These are phyloP conservation scores for Paecilomyces sp. DNA, from an alignment of 2,329 filamentous ascomycete genomes.

Conservation along the genomic window DNA sequence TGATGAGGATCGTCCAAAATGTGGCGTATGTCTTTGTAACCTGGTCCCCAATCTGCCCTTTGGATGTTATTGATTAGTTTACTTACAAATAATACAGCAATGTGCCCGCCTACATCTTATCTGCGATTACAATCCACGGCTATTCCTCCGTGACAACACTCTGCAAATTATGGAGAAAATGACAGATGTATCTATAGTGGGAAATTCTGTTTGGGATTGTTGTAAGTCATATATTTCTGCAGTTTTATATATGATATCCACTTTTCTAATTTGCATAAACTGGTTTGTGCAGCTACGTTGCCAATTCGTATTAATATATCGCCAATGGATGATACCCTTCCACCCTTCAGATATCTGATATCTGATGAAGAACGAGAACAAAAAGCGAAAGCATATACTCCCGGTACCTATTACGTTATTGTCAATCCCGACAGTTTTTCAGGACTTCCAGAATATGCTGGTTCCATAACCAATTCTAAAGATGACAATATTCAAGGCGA, in stretches of 20 bases:
- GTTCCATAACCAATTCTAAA: conserved; percentile 18
- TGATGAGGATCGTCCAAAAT: conserved; percentile 48
- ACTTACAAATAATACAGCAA: conserved; percentile 29
- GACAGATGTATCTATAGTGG: conserved; percentile 44
- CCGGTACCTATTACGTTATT: conserved; percentile 52
- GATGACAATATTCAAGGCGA: conserved; percentile 21
- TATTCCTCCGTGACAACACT: conserved; percentile 51
- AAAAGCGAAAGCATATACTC: conserved; percentile 45
- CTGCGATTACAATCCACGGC: conserved; percentile 52
- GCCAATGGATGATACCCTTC: conserved; percentile 38
- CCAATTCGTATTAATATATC: conserved; percentile 21
- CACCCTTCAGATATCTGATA: conserved; percentile 46
- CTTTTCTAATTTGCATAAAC: conserved; percentile 7
- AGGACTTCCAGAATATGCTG: conserved; percentile 44
- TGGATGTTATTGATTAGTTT: neutral
- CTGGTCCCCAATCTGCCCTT: conserved; percentile 3
- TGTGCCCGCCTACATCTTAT: conserved; percentile 49
- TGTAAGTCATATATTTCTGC: conserved; percentile 30
- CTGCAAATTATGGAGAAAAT: conserved; percentile 44
- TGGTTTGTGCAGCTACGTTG: conserved; percentile 18
- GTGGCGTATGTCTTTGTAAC: conserved; percentile 38
- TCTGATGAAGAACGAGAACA: conserved; percentile 53
- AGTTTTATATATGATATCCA: conserved; percentile 2
- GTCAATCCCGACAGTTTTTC: conserved; percentile 49
- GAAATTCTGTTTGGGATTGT: conserved; percentile 48